Conservation (phyloP, 2,329 filamentous ascomycete species). For the Xylogone sp. region DNA sequence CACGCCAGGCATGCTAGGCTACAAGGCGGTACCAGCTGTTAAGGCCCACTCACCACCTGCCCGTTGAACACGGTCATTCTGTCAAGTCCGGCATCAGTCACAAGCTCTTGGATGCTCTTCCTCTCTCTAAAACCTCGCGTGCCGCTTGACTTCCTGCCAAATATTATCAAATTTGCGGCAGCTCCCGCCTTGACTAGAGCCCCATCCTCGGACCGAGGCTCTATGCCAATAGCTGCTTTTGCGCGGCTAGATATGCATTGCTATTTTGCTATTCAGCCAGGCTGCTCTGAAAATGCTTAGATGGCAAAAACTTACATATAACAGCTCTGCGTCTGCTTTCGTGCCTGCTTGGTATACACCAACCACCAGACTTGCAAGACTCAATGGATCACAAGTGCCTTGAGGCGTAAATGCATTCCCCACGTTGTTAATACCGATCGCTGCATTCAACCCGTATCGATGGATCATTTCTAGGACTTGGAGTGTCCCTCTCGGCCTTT, state of each 20-base stretch:
- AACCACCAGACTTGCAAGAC: conserved; percentile 58
- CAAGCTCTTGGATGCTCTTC: conserved; percentile 22
- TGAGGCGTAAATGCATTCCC: conserved; percentile 73
- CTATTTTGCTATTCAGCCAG: conserved; percentile 8
- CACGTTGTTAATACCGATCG: conserved; percentile 67
- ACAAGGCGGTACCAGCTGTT: neutral
- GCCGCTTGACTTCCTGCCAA: conserved; percentile 12
- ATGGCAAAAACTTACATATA: conserved; percentile 47
- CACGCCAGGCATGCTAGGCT: too few relatives aligned
- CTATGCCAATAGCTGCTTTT: conserved; percentile 24
- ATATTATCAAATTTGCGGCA: conserved; percentile 25
- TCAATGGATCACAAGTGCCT: conserved; percentile 62
- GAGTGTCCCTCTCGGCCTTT: conserved; percentile 54
- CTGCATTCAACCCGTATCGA: conserved; percentile 52
- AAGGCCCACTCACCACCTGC: conserved; percentile 11
- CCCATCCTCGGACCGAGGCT: conserved; percentile 5
- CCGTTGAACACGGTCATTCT: conserved; percentile 22
- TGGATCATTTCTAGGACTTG: conserved; percentile 58
- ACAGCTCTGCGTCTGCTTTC: conserved; percentile 49
- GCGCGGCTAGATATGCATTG: conserved; percentile 27
- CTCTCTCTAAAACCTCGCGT: conserved; percentile 18
- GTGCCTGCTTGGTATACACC: conserved; percentile 67
- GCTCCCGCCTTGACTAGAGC: conserved; percentile 17
- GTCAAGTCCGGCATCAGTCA: conserved; percentile 23
- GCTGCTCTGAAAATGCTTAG: neutral